A percentile compares a stretch with the other conserved stretches of the same genome.
These are phyloP conservation scores for Scedosporium dehoogii DNA, from an alignment of 2,329 filamentous ascomycete genomes.

Conservation along the genomic window DNA sequence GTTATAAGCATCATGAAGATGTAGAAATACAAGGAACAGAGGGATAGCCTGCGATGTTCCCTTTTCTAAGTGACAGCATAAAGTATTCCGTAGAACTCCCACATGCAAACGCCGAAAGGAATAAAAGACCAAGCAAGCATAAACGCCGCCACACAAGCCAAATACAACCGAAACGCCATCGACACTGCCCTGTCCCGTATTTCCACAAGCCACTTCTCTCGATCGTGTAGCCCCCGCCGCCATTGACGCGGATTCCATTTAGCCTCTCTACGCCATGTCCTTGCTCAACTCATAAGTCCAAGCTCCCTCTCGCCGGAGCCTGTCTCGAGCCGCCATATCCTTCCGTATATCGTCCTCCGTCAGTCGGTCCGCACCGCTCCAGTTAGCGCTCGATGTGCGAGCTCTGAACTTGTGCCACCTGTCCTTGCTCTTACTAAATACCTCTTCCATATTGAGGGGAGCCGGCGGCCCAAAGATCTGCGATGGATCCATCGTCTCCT, in stretches of 20 bases:
- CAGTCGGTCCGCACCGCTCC: constrained; percentile 70
- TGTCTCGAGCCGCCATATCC: constrained; percentile 70
- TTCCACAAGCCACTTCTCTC: too few relatives aligned
- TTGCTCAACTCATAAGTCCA: constrained; percentile 63
- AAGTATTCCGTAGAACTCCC: not conserved
- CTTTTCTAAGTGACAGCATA: not conserved
- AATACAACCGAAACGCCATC: too few relatives aligned
- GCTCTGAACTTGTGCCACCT: constrained; percentile 79
- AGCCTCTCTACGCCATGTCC: constrained; percentile 20
- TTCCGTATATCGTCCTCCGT: constrained; percentile 80
- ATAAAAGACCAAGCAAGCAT: too few relatives aligned
- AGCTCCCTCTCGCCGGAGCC: constrained; percentile 70
- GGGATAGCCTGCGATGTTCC: not conserved
- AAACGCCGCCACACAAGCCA: too few relatives aligned
- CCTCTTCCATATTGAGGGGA: constrained; percentile 89
- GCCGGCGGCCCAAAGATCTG: constrained; percentile 81
- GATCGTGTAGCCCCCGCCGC: not conserved
- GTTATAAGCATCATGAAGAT: not conserved
- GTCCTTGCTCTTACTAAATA: constrained; percentile 84
- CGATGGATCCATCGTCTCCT: constrained; percentile 78
- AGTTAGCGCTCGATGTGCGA: constrained; percentile 89
- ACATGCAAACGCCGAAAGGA: not conserved
- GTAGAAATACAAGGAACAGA: not conserved
- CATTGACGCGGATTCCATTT: not conserved
- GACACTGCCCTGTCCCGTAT: too few relatives aligned